These are phyloP conservation scores for Mycena polygramma DNA, from an alignment of 768 basidiomycete species.

Conservation along the genomic window DNA sequence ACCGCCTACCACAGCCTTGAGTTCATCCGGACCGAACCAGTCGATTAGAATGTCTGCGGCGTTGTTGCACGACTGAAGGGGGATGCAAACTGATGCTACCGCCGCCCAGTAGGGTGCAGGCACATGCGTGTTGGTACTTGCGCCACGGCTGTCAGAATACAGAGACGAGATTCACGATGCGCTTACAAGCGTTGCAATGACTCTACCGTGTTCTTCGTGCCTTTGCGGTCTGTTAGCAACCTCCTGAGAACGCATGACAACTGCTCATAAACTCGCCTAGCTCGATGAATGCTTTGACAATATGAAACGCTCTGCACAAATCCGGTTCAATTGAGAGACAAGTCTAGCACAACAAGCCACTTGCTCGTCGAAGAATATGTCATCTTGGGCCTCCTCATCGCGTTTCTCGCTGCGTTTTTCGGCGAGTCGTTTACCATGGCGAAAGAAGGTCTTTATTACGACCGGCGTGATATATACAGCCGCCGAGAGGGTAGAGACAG, in stretches of 20 bases:
- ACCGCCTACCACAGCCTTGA: slow-evolving; percentile 78
- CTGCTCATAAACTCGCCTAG: slow-evolving; percentile 39
- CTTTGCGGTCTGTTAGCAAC: slow-evolving; percentile 32
- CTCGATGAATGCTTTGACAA: slow-evolving; percentile 80
- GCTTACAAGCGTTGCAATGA: slow-evolving; percentile 77
- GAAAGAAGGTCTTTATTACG: slow-evolving; percentile 65
- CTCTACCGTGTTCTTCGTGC: slow-evolving; percentile 76
- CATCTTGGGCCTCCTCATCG: slow-evolving; percentile 65
- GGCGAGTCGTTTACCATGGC: slow-evolving; percentile 61
- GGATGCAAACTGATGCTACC: slow-evolving; percentile 69
- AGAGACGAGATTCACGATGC: neutral
- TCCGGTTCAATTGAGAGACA: neutral
- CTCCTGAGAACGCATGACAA: no score
- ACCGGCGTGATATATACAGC: slow-evolving; percentile 69
- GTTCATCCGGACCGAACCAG: slow-evolving; percentile 79
- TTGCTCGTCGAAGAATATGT: slow-evolving; percentile 80
- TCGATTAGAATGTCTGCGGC: slow-evolving; percentile 78
- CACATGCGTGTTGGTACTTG: slow-evolving; percentile 76
- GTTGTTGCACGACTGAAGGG: slow-evolving; percentile 66
- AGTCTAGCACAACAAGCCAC: slow-evolving; percentile 34
- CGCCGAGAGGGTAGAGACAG: slow-evolving; percentile 66
- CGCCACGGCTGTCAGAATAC: neutral
- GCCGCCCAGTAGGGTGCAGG: slow-evolving; percentile 77
- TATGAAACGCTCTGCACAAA: slow-evolving; percentile 69
- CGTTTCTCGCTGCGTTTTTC: slow-evolving; percentile 48